These are phyloP conservation scores for Dactylellina leptospora DNA, from an alignment of 2,329 filamentous ascomycete genomes.

Conservation along the genomic window DNA sequence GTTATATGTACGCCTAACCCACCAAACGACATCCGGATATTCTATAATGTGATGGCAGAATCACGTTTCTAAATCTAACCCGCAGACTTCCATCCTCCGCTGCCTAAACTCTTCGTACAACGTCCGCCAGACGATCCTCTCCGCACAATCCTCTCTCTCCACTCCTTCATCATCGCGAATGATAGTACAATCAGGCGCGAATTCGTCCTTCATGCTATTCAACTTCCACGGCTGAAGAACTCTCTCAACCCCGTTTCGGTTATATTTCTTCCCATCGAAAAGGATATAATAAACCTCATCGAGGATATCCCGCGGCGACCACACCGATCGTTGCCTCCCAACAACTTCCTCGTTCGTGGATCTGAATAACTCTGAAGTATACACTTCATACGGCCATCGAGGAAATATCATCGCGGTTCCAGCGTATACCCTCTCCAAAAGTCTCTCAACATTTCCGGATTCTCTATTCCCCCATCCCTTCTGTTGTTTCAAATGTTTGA, in stretches of 20 bases:
- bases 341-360: neutral
- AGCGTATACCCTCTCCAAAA: conserved; percentile 44
- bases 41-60: too few species aligned
- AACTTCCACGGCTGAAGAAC: conserved; percentile 44
- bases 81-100: conserved; percentile 66
- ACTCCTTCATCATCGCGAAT: neutral
- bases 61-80: conserved; percentile 63
- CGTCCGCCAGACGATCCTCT: conserved; percentile 62
- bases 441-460: neutral
- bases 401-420: conserved; percentile 53
- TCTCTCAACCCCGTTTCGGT: conserved; percentile 1
- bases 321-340: neutral
- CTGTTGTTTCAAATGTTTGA: conserved; percentile 19
- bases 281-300: conserved; percentile 31
- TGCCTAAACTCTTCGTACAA: conserved; percentile 65
- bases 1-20: conserved; percentile 5
- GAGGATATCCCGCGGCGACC: conserved; percentile 3
- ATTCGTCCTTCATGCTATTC: conserved; percentile 51
- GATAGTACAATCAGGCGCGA: conserved; percentile 43
- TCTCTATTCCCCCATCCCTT: neutral
- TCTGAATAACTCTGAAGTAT: conserved; percentile 52
- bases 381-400: conserved; percentile 51
- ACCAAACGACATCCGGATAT: too few species aligned
- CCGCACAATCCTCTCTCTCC: conserved; percentile 24
- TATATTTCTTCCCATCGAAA: conserved; percentile 24